phyloP scores from a whole-genome alignment of 176 grass and related monocot genomes.

The Aegilops speltoides region DNA sequence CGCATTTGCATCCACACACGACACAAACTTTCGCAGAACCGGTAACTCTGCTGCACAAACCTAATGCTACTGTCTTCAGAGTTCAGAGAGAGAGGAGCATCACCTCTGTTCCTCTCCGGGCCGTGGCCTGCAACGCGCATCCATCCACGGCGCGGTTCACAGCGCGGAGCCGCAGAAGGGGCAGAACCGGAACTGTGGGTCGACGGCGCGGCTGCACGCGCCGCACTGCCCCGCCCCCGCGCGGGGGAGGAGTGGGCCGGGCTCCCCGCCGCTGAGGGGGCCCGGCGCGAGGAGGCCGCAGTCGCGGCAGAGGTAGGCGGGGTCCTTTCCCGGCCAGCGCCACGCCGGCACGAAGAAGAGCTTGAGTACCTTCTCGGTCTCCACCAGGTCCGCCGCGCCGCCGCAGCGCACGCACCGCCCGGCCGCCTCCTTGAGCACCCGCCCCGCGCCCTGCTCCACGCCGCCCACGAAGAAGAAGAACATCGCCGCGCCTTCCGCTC shows the following conservation, averaged over 20 bases:
- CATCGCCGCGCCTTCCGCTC: constrained; percentile 28
- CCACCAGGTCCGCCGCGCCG: constrained; percentile 68
- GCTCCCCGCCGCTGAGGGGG: constrained; percentile 37
- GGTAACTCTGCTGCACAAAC: background rate
- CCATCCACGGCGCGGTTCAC: constrained; percentile 6
- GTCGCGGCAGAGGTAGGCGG: constrained; percentile 70
- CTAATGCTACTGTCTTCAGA: background rate
- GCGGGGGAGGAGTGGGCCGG: background rate
- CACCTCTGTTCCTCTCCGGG: background rate
- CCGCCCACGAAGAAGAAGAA: constrained; percentile 93
- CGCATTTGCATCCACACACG: background rate
- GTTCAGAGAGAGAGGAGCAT: background rate
- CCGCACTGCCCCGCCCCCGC: constrained; percentile 36
- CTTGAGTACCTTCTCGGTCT: constrained; percentile 81
- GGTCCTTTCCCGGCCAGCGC: constrained; percentile 68
- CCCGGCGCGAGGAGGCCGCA: constrained; percentile 74
- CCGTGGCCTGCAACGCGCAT: background rate
- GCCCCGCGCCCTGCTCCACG: constrained; percentile 57
- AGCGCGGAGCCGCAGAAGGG: constrained; percentile 83
- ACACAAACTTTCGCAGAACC: background rate
- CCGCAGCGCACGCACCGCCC: constrained; percentile 83
- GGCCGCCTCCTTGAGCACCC: constrained; percentile 67
- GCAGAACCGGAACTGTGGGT: constrained; percentile 87
- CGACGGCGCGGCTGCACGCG: constrained; percentile 67
- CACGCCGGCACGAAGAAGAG: constrained; percentile 84